A percentile compares a stretch with the other conserved stretches of the same genome.
These are phyloP conservation scores for Backusella macrospora DNA, from an alignment of 192 early-diverging fungal species.

Conservation along the genomic window DNA sequence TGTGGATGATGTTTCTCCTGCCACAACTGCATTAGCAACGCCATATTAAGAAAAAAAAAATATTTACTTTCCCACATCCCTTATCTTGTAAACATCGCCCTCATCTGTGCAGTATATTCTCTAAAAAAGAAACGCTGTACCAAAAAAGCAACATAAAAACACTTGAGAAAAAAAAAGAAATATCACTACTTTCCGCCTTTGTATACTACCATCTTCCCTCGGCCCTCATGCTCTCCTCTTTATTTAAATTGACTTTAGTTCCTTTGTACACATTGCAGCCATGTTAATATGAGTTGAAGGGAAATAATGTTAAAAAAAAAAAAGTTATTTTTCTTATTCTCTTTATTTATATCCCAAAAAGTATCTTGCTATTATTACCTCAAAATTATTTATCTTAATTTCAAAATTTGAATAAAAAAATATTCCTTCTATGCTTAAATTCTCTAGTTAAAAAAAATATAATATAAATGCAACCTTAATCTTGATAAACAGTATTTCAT, in stretches of 20 bases:
- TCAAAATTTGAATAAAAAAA: conserved; percentile 13
- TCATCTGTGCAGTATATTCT: neutral
- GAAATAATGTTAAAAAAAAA: neutral
- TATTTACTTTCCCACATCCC: conserved; percentile 16
- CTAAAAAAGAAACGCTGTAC: neutral
- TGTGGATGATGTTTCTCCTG: neutral
- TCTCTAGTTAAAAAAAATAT: neutral
- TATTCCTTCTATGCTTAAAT: conserved; percentile 4
- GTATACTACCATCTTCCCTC: neutral
- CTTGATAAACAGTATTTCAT: neutral
- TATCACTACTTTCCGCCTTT: neutral
- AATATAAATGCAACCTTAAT: conserved; percentile 7
- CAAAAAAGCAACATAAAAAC: conserved; percentile 2
- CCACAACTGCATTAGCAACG: conserved; percentile 11
- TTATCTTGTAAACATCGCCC: conserved; percentile 12
- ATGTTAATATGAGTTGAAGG: neutral
- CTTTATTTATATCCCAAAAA: conserved; percentile 8
- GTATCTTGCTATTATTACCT: conserved; percentile 14
- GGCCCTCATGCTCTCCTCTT: neutral
- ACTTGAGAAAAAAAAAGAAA: conserved; percentile 11
- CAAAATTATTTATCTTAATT: conserved; percentile 14
- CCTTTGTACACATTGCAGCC: neutral
- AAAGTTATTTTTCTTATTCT: neutral
- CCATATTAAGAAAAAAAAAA: conserved; percentile 6
- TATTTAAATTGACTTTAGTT: neutral